A percentile compares a stretch with the other conserved stretches of the same genome.
These are phyloP conservation scores for Phoma herbarum DNA, from an alignment of 2,329 filamentous ascomycete species.

Conservation along the genomic window DNA sequence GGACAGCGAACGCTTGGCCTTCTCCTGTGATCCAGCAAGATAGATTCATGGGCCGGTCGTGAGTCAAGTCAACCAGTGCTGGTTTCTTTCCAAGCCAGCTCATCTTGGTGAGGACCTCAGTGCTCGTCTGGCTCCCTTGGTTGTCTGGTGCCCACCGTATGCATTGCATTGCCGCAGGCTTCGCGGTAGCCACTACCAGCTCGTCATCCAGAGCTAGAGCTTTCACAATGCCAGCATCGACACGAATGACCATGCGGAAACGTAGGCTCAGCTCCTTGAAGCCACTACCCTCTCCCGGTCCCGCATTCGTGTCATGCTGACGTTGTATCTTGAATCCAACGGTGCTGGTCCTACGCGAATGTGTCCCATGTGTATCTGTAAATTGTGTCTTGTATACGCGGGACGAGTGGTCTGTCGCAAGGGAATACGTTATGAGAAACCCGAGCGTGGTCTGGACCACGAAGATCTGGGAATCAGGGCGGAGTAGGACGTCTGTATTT, in stretches of 20 bases:
- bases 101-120: constrained; percentile 89
- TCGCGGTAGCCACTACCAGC: constrained; percentile 87
- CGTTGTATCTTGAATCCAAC: constrained; percentile 51
- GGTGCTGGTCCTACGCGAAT: constrained; percentile 61
- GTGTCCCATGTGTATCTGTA: constrained; percentile 59
- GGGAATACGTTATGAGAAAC: constrained; percentile 92
- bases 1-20: constrained; percentile 89
- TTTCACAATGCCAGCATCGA: constrained; percentile 91
- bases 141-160: constrained; percentile 92
- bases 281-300: constrained; percentile 81
- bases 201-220: constrained; percentile 92
- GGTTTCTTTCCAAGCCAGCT: constrained; percentile 82
- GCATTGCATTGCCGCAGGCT: constrained; percentile 94
- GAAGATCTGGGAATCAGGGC: constrained; percentile 90
- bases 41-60: constrained; percentile 96
- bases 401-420: constrained; percentile 83
- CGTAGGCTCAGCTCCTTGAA: constrained; percentile 87
- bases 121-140: constrained; percentile 83
- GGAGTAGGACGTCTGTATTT: constrained; percentile 84
- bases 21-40: constrained; percentile 91
- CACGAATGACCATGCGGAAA: constrained; percentile 97
- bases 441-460: constrained; percentile 87
- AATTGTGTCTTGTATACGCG: constrained; percentile 88
- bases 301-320: constrained; percentile 56
- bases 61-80: constrained; percentile 82